These are phyloP conservation scores for Aphanoascus verrucosus DNA, from an alignment of 2,329 filamentous ascomycete species.

Conservation along the genomic window DNA sequence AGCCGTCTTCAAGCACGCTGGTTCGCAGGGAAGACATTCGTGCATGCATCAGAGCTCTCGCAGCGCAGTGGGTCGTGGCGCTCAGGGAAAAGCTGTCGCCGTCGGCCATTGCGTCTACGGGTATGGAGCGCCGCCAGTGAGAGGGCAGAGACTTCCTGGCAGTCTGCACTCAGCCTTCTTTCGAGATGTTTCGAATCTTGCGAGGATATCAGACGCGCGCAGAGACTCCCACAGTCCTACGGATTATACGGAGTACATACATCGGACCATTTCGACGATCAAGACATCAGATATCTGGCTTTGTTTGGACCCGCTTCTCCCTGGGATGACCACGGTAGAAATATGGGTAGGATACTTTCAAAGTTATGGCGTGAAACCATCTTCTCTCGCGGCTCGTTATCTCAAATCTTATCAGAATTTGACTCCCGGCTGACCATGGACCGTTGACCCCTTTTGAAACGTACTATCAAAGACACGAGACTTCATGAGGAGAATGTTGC, in stretches of 20 bases:
- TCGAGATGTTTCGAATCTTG: constrained; percentile 8
- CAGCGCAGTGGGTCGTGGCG: constrained; percentile 3
- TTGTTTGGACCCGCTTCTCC: not conserved
- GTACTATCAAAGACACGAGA: not conserved
- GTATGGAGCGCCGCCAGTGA: not conserved
- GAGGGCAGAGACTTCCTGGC: not conserved
- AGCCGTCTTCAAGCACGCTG: not conserved
- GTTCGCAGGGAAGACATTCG: not conserved
- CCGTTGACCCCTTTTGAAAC: not conserved
- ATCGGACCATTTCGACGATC: not conserved
- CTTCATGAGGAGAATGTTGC: too few relatives aligned
- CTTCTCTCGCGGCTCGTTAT: not conserved
- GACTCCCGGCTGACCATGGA: not conserved
- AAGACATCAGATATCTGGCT: not conserved
- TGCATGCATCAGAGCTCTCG: not conserved
- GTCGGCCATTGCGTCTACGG: constrained; percentile 5
- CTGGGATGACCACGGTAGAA: not conserved
- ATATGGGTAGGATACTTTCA: not conserved
- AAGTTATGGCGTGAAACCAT: constrained; percentile 8
- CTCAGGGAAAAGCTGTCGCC: constrained; percentile 4
- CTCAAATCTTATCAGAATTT: not conserved
- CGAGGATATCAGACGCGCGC: not conserved
- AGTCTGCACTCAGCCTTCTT: not conserved
- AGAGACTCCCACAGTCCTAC: too few relatives aligned
- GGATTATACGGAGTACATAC: not conserved